These are phyloP conservation scores for Pichia sp. DNA, from an alignment of 1,139 yeast species.

Conservation along the genomic window DNA sequence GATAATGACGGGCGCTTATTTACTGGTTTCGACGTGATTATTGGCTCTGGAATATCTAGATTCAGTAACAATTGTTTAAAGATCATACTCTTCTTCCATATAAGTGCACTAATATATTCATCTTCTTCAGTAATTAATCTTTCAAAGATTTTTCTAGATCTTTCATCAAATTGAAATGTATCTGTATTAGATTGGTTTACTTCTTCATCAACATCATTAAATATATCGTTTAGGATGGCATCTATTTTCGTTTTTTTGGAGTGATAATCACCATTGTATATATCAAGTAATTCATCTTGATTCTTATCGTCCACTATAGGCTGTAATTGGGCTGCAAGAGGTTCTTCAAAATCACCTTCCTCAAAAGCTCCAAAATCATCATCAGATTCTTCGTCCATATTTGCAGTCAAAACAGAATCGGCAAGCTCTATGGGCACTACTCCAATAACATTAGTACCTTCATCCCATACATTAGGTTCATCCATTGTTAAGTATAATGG, in stretches of 20 bases:
- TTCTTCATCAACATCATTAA: conserved; percentile 11
- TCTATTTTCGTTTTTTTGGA: neutral
- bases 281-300: neutral
- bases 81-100: conserved; percentile 29
- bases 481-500: neutral
- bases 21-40: conserved; percentile 13
- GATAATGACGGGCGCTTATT: neutral
- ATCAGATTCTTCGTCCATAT: conserved; percentile 3
- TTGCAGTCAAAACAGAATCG: neutral
- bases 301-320: neutral
- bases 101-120: conserved; percentile 17
- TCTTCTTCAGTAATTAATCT: conserved; percentile 23
- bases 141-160: conserved; percentile 21
- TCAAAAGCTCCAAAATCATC: conserved; percentile 21
- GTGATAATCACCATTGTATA: conserved; percentile 10
- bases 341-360: conserved; percentile 17
- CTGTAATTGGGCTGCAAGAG: too few species aligned
- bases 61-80: conserved; percentile 26
- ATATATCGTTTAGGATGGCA: conserved; percentile 3
- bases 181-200: neutral
- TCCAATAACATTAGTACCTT: too few species aligned
- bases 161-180: conserved; percentile 17
- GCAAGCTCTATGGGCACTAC: too few species aligned
- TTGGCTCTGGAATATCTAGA: conserved; percentile 28
- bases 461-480: neutral